phyloP scores from a whole-genome alignment of 116 monocot species.

The Cymodocea nodosa region DNA sequence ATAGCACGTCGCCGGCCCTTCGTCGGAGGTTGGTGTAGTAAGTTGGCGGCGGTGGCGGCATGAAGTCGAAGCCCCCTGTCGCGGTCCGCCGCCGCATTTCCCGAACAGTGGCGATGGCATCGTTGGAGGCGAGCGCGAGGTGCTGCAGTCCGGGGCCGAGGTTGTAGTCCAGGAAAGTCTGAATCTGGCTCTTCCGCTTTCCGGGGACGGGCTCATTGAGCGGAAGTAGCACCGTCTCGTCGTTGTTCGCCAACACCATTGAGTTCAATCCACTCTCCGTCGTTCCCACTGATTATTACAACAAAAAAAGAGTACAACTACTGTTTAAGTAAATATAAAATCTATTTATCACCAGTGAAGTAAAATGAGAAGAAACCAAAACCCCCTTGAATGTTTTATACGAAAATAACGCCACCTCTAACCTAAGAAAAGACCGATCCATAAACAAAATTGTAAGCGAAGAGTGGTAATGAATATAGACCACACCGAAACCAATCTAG shows the following conservation, averaged over 20 bases:
- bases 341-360: no score
- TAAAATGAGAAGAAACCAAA: no score
- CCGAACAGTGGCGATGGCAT: conserved; percentile 46
- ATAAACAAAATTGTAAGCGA: no score
- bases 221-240: conserved; percentile 66
- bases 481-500: no score
- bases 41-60: conserved; percentile 71
- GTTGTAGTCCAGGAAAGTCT: conserved; percentile 82
- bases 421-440: no score
- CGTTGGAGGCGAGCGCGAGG: conserved; percentile 50
- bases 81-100: conserved; percentile 32
- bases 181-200: conserved; percentile 85
- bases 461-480: no score
- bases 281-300: conserved; percentile 39
- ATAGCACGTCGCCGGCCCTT: conserved; percentile 62
- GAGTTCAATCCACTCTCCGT: conserved; percentile 92
- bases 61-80: conserved; percentile 77
- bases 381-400: no score
- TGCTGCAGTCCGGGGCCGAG: conserved; percentile 78
- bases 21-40: conserved; percentile 58
- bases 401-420: no score
- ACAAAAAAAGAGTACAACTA: no score
- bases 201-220: conserved; percentile 88
- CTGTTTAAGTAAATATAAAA: no score
- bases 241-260: conserved; percentile 79